Conservation (phyloP, 805 yeast genomes). For the Brettanomyces naardenensis region DNA sequence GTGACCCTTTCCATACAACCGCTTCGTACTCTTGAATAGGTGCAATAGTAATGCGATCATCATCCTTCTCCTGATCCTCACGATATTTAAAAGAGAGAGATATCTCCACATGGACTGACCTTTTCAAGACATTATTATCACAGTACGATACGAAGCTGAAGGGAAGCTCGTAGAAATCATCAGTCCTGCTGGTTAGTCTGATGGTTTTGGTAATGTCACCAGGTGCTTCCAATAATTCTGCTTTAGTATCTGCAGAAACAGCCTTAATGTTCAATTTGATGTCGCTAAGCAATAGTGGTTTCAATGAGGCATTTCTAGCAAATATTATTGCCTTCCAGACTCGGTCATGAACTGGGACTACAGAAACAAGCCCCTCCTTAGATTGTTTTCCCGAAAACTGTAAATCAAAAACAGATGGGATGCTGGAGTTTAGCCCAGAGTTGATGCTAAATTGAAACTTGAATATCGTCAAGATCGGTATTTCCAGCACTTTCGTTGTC, state of each 20-base stretch:
- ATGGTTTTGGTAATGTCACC: background rate
- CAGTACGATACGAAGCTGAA: conserved; percentile 14
- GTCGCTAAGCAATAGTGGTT: background rate
- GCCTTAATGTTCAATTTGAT: background rate
- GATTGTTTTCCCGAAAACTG: conserved; percentile 2
- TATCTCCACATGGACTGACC: conserved; percentile 18
- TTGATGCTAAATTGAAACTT: conserved; percentile 21
- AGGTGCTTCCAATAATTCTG: background rate
- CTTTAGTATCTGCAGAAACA: background rate
- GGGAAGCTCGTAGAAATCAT: conserved; percentile 28
- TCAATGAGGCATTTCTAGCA: conserved; percentile 21
- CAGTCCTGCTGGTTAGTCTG: background rate
- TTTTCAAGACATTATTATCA: conserved; percentile 9
- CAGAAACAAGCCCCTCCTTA: conserved; percentile 8
- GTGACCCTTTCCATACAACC: conserved; percentile 39
- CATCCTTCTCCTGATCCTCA: conserved; percentile 3
- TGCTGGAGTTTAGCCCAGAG: conserved; percentile 22
- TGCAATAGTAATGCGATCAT: conserved; percentile 2
- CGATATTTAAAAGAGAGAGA: conserved; percentile 13
- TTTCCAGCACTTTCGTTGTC: conserved; percentile 13
- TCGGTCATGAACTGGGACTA: conserved; percentile 26
- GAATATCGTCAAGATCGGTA: conserved; percentile 27
- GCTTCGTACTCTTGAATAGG: conserved; percentile 25
- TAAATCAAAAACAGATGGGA: conserved; percentile 22
- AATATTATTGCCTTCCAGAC: conserved; percentile 27